These are phyloP conservation scores for Aspergillus fischeri DNA, from an alignment of 2,329 filamentous ascomycete genomes.

Conservation along the genomic window DNA sequence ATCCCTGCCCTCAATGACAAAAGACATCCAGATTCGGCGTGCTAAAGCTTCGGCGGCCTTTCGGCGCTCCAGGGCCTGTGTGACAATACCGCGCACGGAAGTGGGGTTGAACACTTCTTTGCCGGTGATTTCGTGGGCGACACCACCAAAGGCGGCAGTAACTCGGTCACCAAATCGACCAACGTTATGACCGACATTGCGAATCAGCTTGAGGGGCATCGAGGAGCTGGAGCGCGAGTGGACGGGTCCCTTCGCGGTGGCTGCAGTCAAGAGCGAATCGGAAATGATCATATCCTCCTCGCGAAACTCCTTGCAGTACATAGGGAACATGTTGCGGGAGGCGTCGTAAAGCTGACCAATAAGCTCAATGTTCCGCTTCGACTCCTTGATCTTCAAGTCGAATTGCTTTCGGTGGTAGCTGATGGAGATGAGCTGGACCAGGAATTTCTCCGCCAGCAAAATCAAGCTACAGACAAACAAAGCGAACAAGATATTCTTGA, in stretches of 20 bases:
- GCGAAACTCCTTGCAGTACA: constrained; percentile 84
- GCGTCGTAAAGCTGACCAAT: constrained; percentile 85
- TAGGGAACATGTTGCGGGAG: constrained; percentile 81
- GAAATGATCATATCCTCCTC: constrained; percentile 92
- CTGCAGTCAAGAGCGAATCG: constrained; percentile 68
- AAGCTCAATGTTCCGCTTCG: constrained; percentile 79
- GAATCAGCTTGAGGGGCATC: constrained; percentile 74
- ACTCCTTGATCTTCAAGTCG: constrained; percentile 72
- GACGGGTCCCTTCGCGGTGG: constrained; percentile 41
- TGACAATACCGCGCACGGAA: constrained; percentile 81
- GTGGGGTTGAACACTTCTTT: constrained; percentile 93
- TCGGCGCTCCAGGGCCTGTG: constrained; percentile 82
- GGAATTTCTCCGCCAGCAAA: constrained; percentile 54
- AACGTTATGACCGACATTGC: constrained; percentile 67
- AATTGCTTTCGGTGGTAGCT: constrained; percentile 67
- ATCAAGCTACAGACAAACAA: constrained; percentile 54
- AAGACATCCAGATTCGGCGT: constrained; percentile 96
- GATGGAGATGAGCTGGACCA: constrained; percentile 64
- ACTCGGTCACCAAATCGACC: constrained; percentile 88
- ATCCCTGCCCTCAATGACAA: constrained; percentile 85
- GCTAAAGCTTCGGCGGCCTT: constrained; percentile 85
- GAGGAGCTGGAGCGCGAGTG: constrained; percentile 57
- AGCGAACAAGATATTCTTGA: constrained; percentile 58
- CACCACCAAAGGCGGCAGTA: constrained; percentile 85
- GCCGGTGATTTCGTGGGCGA: constrained; percentile 91